Base-by-base conservation (phyloP, 331 rosid species). In the Cydonia oblonga region DNA sequence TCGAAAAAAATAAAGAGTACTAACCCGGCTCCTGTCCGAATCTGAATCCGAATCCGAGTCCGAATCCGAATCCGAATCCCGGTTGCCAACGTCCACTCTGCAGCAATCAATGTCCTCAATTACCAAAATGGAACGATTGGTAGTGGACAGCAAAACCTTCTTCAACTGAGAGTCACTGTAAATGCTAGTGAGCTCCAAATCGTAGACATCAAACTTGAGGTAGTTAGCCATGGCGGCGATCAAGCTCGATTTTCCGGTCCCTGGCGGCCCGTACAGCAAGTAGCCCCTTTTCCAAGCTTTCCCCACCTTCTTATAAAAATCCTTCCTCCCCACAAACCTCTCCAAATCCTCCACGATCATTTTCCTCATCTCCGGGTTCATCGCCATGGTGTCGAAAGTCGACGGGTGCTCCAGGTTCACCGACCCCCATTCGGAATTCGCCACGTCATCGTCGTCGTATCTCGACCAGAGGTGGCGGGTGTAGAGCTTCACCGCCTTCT, bases 201-300 rank as follows among this genome's bases (percentile, higher is more conserved):
- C 85, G 54, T 58, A 82, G 57, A 82, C 54, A 61, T 62, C 66
- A 19, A 82, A 82, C 62, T 75, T 74, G 24, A 82, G 80, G 58
- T 78, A 74, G 30, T 83, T 59, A 7, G 69, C 69, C 69, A 40
- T 61, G 40, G 60, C 61, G 1, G 68, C 87, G 28, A 83, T 40
- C 80, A 83, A 74, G 38, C 80, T 83, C 5, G 82, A 83, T 19
- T 80, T 83, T 5, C 84, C 82, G 0, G 84, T 80, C 5, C 87
- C 87, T 5, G 84, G 84, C 1, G 81, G 85, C 54, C 85, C 85
- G 10, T 62, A 77, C 28, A 81, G 35, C 74, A 81, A 69, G 18
- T 79, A 83, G 30, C 87, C 84, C 42, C 84, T 72, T 40, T 83
- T 83, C 87, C 87, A 83, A 28, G 87, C 82, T 66, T 77, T 83